Base-by-base conservation (phyloP, 1,284 basidiomycete species). In the Ganoderma multipileum region DNA sequence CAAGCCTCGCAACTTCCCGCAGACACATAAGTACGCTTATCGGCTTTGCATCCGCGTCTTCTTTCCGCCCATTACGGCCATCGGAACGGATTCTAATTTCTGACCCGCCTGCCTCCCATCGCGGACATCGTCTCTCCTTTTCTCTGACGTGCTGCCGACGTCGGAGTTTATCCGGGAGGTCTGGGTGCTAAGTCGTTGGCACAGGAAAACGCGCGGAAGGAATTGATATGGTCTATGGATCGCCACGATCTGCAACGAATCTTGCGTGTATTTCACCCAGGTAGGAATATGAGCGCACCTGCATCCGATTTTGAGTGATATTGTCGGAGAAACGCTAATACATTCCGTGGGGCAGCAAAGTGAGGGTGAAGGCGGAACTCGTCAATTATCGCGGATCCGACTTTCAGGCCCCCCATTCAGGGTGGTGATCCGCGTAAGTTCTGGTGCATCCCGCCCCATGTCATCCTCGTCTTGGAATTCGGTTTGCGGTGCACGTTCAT, bases 251-350 rank as follows among this genome's bases (percentile, higher is more conserved):
- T 11, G 9, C 38, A 26, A 26, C 38, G 23, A 38, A 60, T 60
- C 58, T 60, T 60, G 58, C 12, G 23, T 28, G 38, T 14, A 11
- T 4, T 26, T 16, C 14, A 39, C 58, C 42, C 38, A 41, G 26
- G 26, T 47, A 44, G 61, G 44, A 20, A 50, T 20, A 2, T 2
- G 38, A 16, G 36, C 26, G 23, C 5, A 23, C 42, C 20, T 36
- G 38, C 61, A 36, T 63, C 61, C 36, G 61, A 63, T 63, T 65
- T 6, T 39, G 28, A 60, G 65, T 39, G 38, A 61, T 54, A 44
- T 57, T 6, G 28, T 66, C 65, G 65, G 65, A n/a, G 60, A 66
- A 66, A 65, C 58, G 38, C 33, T 23, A 54, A 54, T 42, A 55
- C 41, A 52, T 26, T 61, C 50, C 23, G 8, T 23, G 47, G 23